phyloP scores from a whole-genome alignment of 2,329 filamentous ascomycete species.

The Mycosphaerella sp. region DNA sequence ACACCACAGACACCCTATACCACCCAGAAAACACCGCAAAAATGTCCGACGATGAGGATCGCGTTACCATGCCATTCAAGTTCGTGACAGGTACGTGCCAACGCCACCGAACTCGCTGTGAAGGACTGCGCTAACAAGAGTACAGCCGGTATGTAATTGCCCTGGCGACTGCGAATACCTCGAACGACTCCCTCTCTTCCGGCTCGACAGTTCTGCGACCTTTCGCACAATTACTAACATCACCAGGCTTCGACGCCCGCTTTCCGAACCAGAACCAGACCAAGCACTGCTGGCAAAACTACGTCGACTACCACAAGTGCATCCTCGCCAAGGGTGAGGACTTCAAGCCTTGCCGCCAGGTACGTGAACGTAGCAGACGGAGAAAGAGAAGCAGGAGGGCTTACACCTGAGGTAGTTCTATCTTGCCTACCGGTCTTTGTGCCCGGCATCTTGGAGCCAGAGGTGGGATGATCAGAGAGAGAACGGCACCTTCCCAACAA shows the following conservation, averaged over 20 bases:
- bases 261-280: constrained; percentile 98
- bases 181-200: not conserved
- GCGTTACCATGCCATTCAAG: constrained; percentile 99
- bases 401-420: constrained; percentile 61
- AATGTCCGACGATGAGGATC: constrained; percentile 86
- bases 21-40: constrained; percentile 44
- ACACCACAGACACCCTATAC: constrained; percentile 7
- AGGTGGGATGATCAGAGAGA: constrained; percentile 95
- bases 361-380: constrained; percentile 40
- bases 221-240: not conserved
- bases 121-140: constrained; percentile 20
- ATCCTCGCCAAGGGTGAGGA: constrained; percentile 97
- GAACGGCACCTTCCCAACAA: constrained; percentile 51
- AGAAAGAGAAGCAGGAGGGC: not conserved
- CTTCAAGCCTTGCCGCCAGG: constrained; percentile 94
- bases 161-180: not conserved
- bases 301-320: constrained; percentile 99
- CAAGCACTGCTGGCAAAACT: constrained; percentile 99
- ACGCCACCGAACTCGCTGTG: not conserved
- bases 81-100: constrained; percentile 86
- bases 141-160: constrained; percentile 31
- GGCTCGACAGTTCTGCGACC: not conserved
- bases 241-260: constrained; percentile 92
- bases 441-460: constrained; percentile 87
- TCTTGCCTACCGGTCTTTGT: constrained; percentile 93